Conservation (phyloP, 2,329 filamentous ascomycete species). For the Pseudogymnoascus sp. region DNA sequence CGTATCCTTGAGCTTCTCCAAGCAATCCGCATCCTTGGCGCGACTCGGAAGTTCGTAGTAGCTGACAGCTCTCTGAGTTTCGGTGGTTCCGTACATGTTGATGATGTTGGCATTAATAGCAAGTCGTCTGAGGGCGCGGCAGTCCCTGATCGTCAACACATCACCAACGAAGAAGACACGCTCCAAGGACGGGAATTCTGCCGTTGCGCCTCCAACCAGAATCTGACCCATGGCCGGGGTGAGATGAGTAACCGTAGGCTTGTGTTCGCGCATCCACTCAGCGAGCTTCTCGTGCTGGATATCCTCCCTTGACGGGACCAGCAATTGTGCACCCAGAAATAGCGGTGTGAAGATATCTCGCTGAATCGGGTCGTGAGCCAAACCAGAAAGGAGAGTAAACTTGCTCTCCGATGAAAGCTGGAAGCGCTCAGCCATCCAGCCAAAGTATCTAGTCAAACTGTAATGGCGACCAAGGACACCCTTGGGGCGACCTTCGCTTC, state of each 20-base stretch:
- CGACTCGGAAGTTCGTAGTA: slow-evolving; percentile 71
- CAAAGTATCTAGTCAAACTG: slow-evolving; percentile 76
- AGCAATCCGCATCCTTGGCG: slow-evolving; percentile 53
- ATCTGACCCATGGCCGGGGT: slow-evolving; percentile 98
- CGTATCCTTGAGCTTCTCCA: slow-evolving; percentile 63
- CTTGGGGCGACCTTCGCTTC: slow-evolving; percentile 74
- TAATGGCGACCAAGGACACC: slow-evolving; percentile 85
- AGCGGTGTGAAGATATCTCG: slow-evolving; percentile 83
- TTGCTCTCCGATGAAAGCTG: slow-evolving; percentile 61
- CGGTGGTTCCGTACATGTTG: slow-evolving; percentile 86
- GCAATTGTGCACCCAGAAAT: slow-evolving; percentile 71
- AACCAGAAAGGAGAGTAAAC: slow-evolving; percentile 80
- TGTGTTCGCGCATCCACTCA: slow-evolving; percentile 77
- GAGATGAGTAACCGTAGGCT: slow-evolving; percentile 74
- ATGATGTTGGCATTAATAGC: slow-evolving; percentile 69
- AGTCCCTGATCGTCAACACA: slow-evolving; percentile 78
- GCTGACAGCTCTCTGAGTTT: slow-evolving; percentile 73
- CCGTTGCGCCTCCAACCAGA: slow-evolving; percentile 73
- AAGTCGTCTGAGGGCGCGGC: slow-evolving; percentile 65
- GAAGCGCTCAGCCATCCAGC: slow-evolving; percentile 88
- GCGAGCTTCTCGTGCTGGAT: slow-evolving; percentile 80
- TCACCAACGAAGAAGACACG: slow-evolving; percentile 89
- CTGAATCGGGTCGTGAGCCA: slow-evolving; percentile 68
- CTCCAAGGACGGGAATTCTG: slow-evolving; percentile 69
- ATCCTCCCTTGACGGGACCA: slow-evolving; percentile 73